Base-by-base conservation (phyloP, 2,329 filamentous ascomycete genomes). In the Endothia cerciana region DNA sequence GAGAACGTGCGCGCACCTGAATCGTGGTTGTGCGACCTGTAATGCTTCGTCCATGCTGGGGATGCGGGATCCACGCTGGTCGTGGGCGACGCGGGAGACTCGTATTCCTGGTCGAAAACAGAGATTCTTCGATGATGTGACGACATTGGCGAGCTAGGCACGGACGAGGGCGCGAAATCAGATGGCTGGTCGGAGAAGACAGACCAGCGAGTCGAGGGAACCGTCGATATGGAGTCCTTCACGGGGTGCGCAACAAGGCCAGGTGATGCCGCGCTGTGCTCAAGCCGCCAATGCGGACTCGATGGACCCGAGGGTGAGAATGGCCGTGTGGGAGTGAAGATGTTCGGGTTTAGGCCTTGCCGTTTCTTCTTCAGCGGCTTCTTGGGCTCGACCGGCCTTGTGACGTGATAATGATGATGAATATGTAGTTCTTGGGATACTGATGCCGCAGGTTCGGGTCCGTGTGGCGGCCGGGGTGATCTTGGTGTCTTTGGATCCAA, bases 381-480 rank as follows among this genome's bases (percentile, higher is more conserved):
- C 70, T 86, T 85, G 19, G 76, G 73, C 65, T 91, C 88, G 25
- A 85, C 81, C 74, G 88, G 89, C 62, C 84, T 79, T 1, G 88
- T 80, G 13, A 89, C 86, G 71, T 97, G 93, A 74, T 97, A 97
- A 75, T 98, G 94, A 73, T 98, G 94, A 73, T 98, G 94, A 56
- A 98, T 91, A 72, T 97, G 94, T 17, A 97, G 80, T 72, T 95
- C 92, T 72, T 92, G 90, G 0, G 90, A 89, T 2, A 85, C 70
- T 22, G 77, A 79, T 40, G 79, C 76, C 36, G 79, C 72, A 13
- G 70, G 64, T 28, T 70, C 70, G 28, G 63, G 41, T 22, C 30
- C 65, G 45, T 65, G 68, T 22, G 58, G 60, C 1, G 36, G 60
- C 11, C 15, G 22, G 2, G 63, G 65, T 63, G 70, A 57, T 67